Base-by-base conservation (phyloP, 2,329 filamentous ascomycete genomes). In the Colletotrichum sp. region DNA sequence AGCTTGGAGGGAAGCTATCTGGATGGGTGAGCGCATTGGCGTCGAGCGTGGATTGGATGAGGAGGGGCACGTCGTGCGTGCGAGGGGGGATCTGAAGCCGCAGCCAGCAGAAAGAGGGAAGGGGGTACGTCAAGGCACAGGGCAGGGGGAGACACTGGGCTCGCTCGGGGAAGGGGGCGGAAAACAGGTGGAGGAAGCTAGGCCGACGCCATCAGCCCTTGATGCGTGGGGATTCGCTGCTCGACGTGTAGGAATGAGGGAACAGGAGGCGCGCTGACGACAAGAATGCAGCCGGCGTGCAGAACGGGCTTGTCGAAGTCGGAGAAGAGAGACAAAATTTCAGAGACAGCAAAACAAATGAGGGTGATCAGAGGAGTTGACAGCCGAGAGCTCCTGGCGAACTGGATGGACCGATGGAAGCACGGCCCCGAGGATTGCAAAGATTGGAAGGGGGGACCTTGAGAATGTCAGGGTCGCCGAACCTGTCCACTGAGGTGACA, bases 381-480 rank as follows among this genome's bases (percentile, higher is more conserved):
- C 30, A 64, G 62, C 27, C 25, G 27, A 65, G 72, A 61, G 62
- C 62, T 49, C 34, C 59, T 36, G 32, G 30, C 34, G 39, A 62
- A 63, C 64, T 62, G 29, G 55, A 68, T 52, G 44, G n/a, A 52
- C 44, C 16, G 57, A 64, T 64, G 73, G 44, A 52, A 13, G 64
- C 69, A 73, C 63, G 72, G 69, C 15, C 69, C 69, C 44, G 12
- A 9, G 63, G 52, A 59, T 62, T 32, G 63, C 44, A 32, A 63
- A 63, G 44, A 73, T 73, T 76, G 73, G 57, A 73, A 76, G 73
- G 73, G 73, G 73, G 39, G 15, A 63, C 73, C 73, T 76, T 76
- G 73, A 34, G 73, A 76, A 76, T 73, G 73, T 73, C 73, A 76
- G 73, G 70, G 73, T 61, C 70, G 64, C 34, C 29, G 57, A 55